phyloP scores from a whole-genome alignment of 1,284 basidiomycete genomes.

The Moesziomyces sp. region DNA sequence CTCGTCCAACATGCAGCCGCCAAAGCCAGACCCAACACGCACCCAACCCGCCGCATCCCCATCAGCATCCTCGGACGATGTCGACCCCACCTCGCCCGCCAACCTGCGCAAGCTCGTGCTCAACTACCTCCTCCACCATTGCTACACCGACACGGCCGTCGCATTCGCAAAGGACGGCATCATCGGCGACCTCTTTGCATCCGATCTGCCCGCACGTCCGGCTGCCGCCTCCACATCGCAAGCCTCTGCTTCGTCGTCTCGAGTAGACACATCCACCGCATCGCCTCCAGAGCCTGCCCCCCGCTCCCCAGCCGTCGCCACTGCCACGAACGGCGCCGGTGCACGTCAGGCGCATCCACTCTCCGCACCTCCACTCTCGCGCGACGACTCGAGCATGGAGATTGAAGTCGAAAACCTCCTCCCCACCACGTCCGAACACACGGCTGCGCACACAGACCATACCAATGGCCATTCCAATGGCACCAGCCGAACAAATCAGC shows the following conservation, averaged over 20 bases:
- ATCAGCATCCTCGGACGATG: slow-evolving; percentile 31
- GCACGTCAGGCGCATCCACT: slow-evolving; percentile 51
- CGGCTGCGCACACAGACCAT: slow-evolving; percentile 10
- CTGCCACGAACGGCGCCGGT: slow-evolving; percentile 7
- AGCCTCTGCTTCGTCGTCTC: slow-evolving; percentile 17
- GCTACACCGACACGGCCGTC: slow-evolving; percentile 77
- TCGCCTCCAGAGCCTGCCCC: slow-evolving; percentile 3
- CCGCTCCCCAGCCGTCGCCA: neutral
- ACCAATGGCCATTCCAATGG: slow-evolving; percentile 32
- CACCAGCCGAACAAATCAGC: neutral
- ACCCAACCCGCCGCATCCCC: slow-evolving; percentile 8
- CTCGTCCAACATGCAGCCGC: slow-evolving; percentile 24
- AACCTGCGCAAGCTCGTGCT: slow-evolving; percentile 75
- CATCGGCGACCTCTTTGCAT: slow-evolving; percentile 37
- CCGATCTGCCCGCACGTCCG: slow-evolving; percentile 3
- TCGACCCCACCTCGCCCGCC: slow-evolving; percentile 47
- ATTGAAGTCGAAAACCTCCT: slow-evolving; percentile 56
- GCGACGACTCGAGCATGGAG: slow-evolving; percentile 58
- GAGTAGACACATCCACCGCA: neutral
- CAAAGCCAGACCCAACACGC: slow-evolving; percentile 12
- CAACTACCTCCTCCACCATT: slow-evolving; percentile 81
- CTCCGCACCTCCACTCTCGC: slow-evolving; percentile 54
- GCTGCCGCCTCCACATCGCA: slow-evolving; percentile 3
- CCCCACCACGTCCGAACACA: slow-evolving; percentile 34
- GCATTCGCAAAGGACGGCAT: slow-evolving; percentile 77